Evolutionary conservation across 2,329 filamentous ascomycete species (phyloP), one percentile per base, ranked within the genome.

Genomic region (Hirsutella minnesotensis): DNA sequence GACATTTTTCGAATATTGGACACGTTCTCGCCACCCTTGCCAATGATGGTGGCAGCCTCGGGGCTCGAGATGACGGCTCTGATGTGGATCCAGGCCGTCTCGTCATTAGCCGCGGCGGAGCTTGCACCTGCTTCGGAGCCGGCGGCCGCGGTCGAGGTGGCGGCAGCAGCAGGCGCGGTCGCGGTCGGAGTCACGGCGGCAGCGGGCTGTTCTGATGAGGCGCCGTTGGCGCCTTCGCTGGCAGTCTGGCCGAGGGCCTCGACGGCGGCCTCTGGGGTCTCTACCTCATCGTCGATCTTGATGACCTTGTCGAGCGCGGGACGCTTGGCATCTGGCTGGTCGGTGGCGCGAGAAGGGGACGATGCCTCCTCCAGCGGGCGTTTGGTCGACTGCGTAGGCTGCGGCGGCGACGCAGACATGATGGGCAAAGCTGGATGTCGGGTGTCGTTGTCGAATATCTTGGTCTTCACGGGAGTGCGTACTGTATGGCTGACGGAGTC

Each of bases 1-100:
- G 92, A 95, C 67, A 95, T 75, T 61, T 86, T 87, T 53, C 92
- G 81, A 59, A 98, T 96, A 67, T 94, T 87, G 53, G 89, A 94
- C 39, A 98, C 92, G 59, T 98, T 98, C 72, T 98, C 92, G 60
- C 92, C 92, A 49, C 89, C 90, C 69, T 98, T 98, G 59, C 92
- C 92, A 65, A 98, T 98, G 52, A 95, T 87, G 39, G 92, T 98
- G 33, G 92, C 92, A 52, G 92, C 92, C 66, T 98, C 92, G 38
- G 88, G 87, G 64, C 90, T 98, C 41, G 90, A 94, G 56, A 98
- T 98, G 56, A 95, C 89, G 44, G 92, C 87, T 53, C 92, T 85
- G 55, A 98, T 86, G 62, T 98, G 92, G 53, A 98, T 89, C 90
- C 92, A 98, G 38, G 82, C 82, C 39, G 85, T 88, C 70, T 98